Conservation (phyloP, 345 rosid genomes). For the Balakata baccata region DNA sequence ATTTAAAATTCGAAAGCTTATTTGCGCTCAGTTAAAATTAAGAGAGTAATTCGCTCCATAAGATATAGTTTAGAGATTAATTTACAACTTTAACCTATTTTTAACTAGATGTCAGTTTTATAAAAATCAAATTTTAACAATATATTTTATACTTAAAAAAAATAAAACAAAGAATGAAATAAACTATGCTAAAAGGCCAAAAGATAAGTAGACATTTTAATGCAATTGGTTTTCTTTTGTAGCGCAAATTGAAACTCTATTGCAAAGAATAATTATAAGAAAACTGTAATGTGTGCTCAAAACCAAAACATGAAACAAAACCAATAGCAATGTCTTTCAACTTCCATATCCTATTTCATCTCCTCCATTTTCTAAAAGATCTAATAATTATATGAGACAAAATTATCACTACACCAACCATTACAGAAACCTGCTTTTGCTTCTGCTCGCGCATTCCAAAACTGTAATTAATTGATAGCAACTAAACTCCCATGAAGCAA, state of each 20-base stretch:
- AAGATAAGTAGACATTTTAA: not conserved
- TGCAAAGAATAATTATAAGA: slow-evolving; percentile 10
- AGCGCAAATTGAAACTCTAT: not conserved
- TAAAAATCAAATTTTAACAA: no score
- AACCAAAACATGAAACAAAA: not conserved
- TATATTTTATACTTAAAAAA: no score
- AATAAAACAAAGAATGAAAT: no score
- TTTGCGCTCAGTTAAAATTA: no score
- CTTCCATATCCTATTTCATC: not conserved
- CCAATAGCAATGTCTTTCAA: slow-evolving; percentile 1
- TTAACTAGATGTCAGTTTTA: no score
- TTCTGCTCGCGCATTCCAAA: not conserved
- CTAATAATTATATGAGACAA: slow-evolving; percentile 3
- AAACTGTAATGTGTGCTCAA: not conserved
- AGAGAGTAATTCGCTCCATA: no score
- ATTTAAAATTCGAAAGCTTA: no score
- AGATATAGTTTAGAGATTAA: no score
- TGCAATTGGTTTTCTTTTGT: not conserved
- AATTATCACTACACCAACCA: slow-evolving; percentile 7
- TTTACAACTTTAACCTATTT: no score
- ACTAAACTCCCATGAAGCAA: not conserved
- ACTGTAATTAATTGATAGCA: not conserved
- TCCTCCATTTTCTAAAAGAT: not conserved
- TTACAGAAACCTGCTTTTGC: not conserved
- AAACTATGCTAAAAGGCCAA: no score